Conservation (phyloP, 2,329 filamentous ascomycete genomes). For the Emmonsiellopsis sp. region DNA sequence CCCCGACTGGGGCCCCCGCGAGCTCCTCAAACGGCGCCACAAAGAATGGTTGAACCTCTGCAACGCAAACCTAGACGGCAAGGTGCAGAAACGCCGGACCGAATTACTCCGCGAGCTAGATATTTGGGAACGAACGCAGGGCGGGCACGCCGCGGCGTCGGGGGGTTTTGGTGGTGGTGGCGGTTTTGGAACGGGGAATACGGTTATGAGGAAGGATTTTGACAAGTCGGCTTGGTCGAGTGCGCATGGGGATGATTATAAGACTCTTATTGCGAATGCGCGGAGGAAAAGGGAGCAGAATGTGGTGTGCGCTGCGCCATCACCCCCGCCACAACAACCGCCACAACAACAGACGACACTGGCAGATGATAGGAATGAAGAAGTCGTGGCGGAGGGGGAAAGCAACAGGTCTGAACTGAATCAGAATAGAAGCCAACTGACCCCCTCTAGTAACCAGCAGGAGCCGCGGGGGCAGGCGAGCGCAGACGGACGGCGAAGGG, state of each 20-base stretch:
- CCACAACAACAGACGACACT: slow-evolving; percentile 3
- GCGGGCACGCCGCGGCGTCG: slow-evolving; percentile 35
- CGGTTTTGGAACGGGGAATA: slow-evolving; percentile 12
- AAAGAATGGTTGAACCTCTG: slow-evolving; percentile 91
- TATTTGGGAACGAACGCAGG: slow-evolving; percentile 77
- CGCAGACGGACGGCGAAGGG: not conserved
- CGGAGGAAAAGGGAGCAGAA: slow-evolving; percentile 38
- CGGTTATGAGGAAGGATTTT: slow-evolving; percentile 81
- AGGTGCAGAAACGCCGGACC: slow-evolving; percentile 56
- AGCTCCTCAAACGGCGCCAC: slow-evolving; percentile 67
- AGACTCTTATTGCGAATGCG: slow-evolving; percentile 68
- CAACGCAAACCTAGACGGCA: slow-evolving; percentile 93
- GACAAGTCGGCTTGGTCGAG: slow-evolving; percentile 67
- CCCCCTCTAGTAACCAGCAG: too few species aligned
- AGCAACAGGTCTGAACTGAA: too few species aligned
- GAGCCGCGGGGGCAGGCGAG: not conserved
- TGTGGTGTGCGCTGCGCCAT: not conserved
- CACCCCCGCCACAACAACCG: too few species aligned
- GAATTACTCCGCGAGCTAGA: slow-evolving; percentile 73
- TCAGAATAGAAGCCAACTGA: not conserved
- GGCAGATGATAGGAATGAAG: not conserved
- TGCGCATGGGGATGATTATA: slow-evolving; percentile 66
- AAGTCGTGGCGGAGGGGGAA: not conserved
- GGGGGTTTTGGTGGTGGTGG: slow-evolving; percentile 2
- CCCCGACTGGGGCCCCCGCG: slow-evolving; percentile 56